Conservation (phyloP, 495 filamentous ascomycete genomes). For the Penicillium nucicola region DNA sequence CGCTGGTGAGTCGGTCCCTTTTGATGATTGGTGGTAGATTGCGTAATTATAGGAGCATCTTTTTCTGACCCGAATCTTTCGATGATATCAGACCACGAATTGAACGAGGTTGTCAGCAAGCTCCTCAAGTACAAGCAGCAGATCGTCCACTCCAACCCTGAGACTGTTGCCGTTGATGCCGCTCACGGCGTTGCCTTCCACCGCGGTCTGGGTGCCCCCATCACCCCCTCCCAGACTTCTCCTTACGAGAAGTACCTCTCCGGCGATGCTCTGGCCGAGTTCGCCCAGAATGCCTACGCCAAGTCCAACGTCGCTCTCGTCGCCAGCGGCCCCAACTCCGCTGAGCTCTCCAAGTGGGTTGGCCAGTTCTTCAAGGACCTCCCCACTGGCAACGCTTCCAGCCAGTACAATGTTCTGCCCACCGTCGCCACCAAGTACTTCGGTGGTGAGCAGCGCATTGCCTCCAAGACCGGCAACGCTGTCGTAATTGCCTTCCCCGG, state of each 20-base stretch:
- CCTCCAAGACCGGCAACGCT: conserved; percentile 68
- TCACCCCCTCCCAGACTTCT: conserved; percentile 65
- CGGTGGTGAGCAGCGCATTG: conserved; percentile 89
- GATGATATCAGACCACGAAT: conserved; percentile 66
- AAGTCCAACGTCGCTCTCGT: conserved; percentile 90
- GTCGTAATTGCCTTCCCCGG: conserved; percentile 91
- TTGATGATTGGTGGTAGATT: neutral
- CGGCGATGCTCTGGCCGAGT: conserved; percentile 64
- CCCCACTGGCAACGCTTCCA: conserved; percentile 34
- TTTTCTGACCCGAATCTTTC: conserved; percentile 13
- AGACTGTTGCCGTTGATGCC: conserved; percentile 74
- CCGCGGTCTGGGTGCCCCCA: conserved; percentile 75
- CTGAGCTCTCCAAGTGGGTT: conserved; percentile 84
- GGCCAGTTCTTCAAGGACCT: conserved; percentile 75
- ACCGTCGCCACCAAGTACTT: conserved; percentile 71
- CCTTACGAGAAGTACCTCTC: conserved; percentile 75
- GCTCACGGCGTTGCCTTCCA: conserved; percentile 92
- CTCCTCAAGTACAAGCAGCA: conserved; percentile 71
- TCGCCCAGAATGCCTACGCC: conserved; percentile 71
- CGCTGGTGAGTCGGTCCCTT: conserved; percentile 54
- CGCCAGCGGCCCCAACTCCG: conserved; percentile 76
- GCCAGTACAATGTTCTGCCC: conserved; percentile 38
- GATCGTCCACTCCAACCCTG: conserved; percentile 59
- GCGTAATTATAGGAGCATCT: neutral
- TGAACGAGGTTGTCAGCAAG: conserved; percentile 77